phyloP scores from a whole-genome alignment of 2,329 filamentous ascomycete genomes.

The Fusarium transvaalense region DNA sequence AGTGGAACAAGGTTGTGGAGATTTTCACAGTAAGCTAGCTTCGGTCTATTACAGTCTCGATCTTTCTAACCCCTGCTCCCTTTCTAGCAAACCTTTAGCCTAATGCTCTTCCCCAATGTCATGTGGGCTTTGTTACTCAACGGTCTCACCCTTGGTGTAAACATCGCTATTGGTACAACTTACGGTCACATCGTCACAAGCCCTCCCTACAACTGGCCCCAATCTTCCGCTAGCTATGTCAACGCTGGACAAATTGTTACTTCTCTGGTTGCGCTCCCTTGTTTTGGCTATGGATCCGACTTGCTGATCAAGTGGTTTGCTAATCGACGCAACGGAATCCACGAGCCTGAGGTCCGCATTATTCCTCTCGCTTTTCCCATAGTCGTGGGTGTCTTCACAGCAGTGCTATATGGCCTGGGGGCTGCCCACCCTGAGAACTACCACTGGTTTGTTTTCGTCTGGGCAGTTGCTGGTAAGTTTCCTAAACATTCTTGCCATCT shows the following conservation, averaged over 20 bases:
- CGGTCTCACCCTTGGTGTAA: constrained; percentile 40
- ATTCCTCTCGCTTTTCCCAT: constrained; percentile 41
- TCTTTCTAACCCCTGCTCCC: background rate
- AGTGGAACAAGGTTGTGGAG: constrained; percentile 30
- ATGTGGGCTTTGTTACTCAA: constrained; percentile 41
- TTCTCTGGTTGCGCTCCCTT: constrained; percentile 34
- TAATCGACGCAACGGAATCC: constrained; percentile 34
- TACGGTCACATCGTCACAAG: constrained; percentile 35
- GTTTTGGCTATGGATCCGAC: constrained; percentile 40
- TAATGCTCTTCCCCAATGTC: constrained; percentile 43
- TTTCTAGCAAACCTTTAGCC: constrained; percentile 37
- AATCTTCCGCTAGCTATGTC: constrained; percentile 38
- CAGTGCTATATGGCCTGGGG: constrained; percentile 19
- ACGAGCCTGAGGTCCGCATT: constrained; percentile 39
- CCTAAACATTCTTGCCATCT: fast-evolving
- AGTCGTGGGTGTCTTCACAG: constrained; percentile 28
- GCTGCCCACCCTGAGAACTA: constrained; percentile 16
- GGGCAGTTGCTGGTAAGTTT: constrained; percentile 21
- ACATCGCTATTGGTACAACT: constrained; percentile 43
- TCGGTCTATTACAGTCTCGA: background rate
- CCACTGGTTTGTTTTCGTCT: constrained; percentile 28
- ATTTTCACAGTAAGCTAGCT: constrained; percentile 24
- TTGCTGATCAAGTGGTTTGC: constrained; percentile 42
- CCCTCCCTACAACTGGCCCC: constrained; percentile 40
- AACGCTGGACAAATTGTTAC: constrained; percentile 43